Percentiles rank a stretch among this genome's conserved stretches.
phyloP scores from a whole-genome alignment of 495 filamentous ascomycete genomes.

The Aspergillus cristatus region DNA sequence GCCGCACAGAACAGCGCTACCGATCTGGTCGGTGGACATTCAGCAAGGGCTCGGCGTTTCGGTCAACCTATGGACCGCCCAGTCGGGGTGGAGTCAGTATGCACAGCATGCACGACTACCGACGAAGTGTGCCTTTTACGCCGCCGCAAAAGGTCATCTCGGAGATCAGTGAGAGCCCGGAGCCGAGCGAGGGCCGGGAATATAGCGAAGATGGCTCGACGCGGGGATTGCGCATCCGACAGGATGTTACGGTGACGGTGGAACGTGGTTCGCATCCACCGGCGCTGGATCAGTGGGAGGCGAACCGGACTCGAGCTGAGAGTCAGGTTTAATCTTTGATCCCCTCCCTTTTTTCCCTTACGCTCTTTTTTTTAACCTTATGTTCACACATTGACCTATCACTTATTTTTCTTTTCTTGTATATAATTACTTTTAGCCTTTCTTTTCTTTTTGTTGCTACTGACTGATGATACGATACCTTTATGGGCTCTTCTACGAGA shows the following conservation, averaged over 20 bases:
- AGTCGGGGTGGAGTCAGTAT: conserved; percentile 28
- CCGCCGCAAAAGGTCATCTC: conserved; percentile 26
- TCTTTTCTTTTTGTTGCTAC: not conserved
- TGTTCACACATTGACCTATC: not conserved
- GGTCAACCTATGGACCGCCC: conserved; percentile 15
- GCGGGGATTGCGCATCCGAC: conserved; percentile 34
- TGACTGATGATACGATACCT: too few species aligned
- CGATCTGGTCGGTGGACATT: conserved; percentile 29
- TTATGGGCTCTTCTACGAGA: too few species aligned
- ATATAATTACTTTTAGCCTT: not conserved
- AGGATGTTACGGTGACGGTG: conserved; percentile 39
- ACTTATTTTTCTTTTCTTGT: not conserved
- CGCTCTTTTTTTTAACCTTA: not conserved
- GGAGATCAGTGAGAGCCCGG: conserved; percentile 16
- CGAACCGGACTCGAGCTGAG: conserved; percentile 2
- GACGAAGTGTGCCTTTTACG: conserved; percentile 17
- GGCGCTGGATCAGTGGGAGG: conserved; percentile 12
- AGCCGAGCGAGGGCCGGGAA: conserved; percentile 20
- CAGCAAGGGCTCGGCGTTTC: conserved; percentile 23
- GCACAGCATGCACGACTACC: conserved; percentile 27
- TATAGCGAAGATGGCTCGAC: conserved; percentile 34
- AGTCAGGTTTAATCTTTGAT: not conserved
- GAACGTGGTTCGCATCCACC: conserved; percentile 25
- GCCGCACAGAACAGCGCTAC: conserved; percentile 27
- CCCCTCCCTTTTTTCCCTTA: not conserved